A percentile compares a stretch with the other conserved stretches of the same genome.
Conservation (phyloP, 257 asterid species). For the Coffea eugenioides region DNA sequence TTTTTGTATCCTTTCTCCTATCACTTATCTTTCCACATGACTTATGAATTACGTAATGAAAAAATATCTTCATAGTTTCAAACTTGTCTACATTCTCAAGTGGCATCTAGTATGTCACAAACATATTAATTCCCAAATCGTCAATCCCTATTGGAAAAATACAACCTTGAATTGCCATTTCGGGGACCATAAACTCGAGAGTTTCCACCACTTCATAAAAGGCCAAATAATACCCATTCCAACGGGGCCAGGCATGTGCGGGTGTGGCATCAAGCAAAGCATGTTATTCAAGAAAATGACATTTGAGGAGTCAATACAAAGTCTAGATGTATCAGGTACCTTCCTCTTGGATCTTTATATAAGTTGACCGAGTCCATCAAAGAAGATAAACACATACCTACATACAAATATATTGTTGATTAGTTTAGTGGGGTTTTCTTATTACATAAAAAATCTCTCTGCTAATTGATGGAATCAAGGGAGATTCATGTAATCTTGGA, state of each 20-base stretch:
- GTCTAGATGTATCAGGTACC: not conserved
- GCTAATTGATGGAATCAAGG: not conserved
- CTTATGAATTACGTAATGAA: not conserved
- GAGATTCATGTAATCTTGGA: not conserved
- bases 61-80: not conserved
- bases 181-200: not conserved
- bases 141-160: slow-evolving; percentile 5
- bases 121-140: not conserved
- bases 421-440: not conserved
- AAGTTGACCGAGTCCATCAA: not conserved
- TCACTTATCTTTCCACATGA: not conserved
- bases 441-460: not conserved
- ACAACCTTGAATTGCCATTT: not conserved
- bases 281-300: not conserved
- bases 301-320: not conserved
- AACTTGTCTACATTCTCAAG: not conserved
- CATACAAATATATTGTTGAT: not conserved
- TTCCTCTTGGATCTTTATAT: not conserved
- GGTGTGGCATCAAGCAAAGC: not conserved
- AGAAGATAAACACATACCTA: not conserved
- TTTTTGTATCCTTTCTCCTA: not conserved
- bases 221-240: not conserved
- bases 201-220: not conserved
- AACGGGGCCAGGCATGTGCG: not conserved
- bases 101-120: not conserved